Conservation (phyloP, 768 basidiomycete species). For the Leccinum arenicola region DNA sequence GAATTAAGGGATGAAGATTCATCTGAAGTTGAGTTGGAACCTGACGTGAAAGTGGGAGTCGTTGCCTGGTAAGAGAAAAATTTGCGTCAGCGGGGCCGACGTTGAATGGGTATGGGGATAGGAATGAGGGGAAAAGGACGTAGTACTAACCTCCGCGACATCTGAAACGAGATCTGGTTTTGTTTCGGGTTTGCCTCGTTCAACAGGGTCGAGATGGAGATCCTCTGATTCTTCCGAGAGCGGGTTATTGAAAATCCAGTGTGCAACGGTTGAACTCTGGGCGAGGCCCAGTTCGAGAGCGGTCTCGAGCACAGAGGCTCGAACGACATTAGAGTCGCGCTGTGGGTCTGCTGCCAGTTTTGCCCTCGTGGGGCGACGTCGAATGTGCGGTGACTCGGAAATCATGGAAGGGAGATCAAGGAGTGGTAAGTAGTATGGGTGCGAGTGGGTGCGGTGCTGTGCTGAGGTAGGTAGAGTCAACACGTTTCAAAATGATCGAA, state of each 20-base stretch:
- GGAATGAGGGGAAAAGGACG: not conserved
- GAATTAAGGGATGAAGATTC: slow-evolving; percentile 37
- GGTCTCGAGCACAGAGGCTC: slow-evolving; percentile 73
- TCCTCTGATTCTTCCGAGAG: slow-evolving; percentile 57
- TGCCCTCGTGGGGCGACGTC: slow-evolving; percentile 28
- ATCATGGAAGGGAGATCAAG: slow-evolving; percentile 18
- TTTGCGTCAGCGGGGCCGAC: slow-evolving; percentile 10
- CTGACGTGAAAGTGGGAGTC: slow-evolving; percentile 38
- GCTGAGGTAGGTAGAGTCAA: slow-evolving; percentile 1
- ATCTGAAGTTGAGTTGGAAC: slow-evolving; percentile 42
- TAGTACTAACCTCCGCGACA: slow-evolving; percentile 30
- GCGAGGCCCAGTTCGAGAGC: slow-evolving; percentile 68
- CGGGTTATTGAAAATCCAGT: slow-evolving; percentile 72
- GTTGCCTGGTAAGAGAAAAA: slow-evolving; percentile 15
- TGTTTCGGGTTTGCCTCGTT: not conserved
- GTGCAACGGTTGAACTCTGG: slow-evolving; percentile 54
- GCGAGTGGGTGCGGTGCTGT: not conserved
- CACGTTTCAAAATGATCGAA: slow-evolving; percentile 7
- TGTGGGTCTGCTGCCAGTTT: slow-evolving; percentile 8
- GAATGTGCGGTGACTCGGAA: slow-evolving; percentile 18
- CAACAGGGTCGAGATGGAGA: slow-evolving; percentile 13
- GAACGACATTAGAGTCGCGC: slow-evolving; percentile 57
- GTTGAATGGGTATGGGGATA: not conserved
- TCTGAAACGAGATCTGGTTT: slow-evolving; percentile 16
- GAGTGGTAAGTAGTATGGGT: slow-evolving; percentile 11